phyloP scores from a whole-genome alignment of 2,329 filamentous ascomycete species.

The Cadophora sp. region DNA sequence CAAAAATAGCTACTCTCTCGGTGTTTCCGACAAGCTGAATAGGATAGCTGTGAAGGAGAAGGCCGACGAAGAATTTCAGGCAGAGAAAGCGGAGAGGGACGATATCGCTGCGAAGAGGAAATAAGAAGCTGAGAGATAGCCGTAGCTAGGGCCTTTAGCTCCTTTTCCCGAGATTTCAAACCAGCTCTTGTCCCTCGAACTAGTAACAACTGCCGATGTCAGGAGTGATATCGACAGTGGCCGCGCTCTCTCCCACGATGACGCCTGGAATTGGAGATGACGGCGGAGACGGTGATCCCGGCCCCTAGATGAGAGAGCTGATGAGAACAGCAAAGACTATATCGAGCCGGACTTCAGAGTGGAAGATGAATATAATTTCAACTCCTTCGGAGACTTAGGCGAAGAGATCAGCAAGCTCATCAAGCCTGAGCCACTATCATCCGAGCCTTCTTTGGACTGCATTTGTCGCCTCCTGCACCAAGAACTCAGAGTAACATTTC shows the following conservation, averaged over 20 bases:
- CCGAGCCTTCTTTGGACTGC: constrained; percentile 17
- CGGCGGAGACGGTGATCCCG: background rate
- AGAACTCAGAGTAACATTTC: too few relatives aligned
- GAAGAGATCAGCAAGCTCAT: background rate
- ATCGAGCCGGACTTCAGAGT: background rate
- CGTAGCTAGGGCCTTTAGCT: background rate
- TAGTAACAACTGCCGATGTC: background rate
- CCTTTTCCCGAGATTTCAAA: background rate
- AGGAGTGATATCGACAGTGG: background rate
- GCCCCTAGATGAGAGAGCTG: too few relatives aligned
- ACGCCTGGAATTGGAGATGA: background rate
- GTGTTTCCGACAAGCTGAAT: too few relatives aligned
- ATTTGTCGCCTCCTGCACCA: background rate
- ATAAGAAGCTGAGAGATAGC: background rate
- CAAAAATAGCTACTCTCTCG: too few relatives aligned
- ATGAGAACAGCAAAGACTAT: background rate
- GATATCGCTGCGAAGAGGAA: background rate
- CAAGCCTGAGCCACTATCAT: background rate
- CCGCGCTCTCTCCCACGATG: background rate
- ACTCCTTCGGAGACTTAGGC: background rate
- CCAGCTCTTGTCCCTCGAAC: background rate
- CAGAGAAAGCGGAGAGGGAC: background rate
- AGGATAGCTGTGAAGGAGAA: too few relatives aligned
- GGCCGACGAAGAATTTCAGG: too few relatives aligned
- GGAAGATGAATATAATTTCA: background rate